A percentile compares a stretch with the other conserved stretches of the same genome.
phyloP scores from a whole-genome alignment of 2,329 filamentous ascomycete species.

The Cladobotryum protrusum region DNA sequence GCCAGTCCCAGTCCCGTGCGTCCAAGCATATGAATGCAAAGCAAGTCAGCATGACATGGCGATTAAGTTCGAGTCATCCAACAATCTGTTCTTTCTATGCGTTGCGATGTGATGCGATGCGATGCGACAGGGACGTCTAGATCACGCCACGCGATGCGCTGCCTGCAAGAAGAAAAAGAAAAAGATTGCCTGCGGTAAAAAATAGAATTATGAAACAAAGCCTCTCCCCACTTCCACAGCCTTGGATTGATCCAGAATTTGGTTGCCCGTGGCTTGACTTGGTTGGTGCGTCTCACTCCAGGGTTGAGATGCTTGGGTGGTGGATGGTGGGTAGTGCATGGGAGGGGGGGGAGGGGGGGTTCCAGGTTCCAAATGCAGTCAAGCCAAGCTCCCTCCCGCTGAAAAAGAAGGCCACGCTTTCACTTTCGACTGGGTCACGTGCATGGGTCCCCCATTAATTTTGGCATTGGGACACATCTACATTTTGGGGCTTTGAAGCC shows the following conservation, averaged over 20 bases:
- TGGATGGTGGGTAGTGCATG: no score
- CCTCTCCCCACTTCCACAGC: neutral
- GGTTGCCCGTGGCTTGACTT: conserved; percentile 5
- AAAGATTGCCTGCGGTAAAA: neutral
- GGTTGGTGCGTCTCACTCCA: conserved; percentile 3
- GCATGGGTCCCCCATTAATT: conserved; percentile 30
- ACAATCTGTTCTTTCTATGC: neutral
- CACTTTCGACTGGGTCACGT: conserved; percentile 24
- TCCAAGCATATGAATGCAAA: conserved; percentile 22
- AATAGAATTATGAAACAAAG: neutral
- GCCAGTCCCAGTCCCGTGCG: conserved; percentile 14
- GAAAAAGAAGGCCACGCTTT: conserved; percentile 11
- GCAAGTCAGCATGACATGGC: neutral
- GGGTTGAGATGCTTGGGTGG: no score
- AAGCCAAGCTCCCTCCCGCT: neutral
- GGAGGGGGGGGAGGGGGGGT: no score
- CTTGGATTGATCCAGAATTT: neutral
- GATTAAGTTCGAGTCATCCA: neutral
- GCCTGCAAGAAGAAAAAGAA: no score
- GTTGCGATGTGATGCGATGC: neutral
- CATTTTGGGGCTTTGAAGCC: conserved; percentile 37
- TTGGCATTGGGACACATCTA: conserved; percentile 36
- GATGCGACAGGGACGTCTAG: neutral
- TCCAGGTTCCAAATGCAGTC: neutral
- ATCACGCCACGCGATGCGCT: no score